A percentile compares a stretch with the other conserved stretches of the same genome.
These are phyloP conservation scores for Tinospora cordifolia DNA, from an alignment of 164 flowering plant genomes.

Conservation along the genomic window DNA sequence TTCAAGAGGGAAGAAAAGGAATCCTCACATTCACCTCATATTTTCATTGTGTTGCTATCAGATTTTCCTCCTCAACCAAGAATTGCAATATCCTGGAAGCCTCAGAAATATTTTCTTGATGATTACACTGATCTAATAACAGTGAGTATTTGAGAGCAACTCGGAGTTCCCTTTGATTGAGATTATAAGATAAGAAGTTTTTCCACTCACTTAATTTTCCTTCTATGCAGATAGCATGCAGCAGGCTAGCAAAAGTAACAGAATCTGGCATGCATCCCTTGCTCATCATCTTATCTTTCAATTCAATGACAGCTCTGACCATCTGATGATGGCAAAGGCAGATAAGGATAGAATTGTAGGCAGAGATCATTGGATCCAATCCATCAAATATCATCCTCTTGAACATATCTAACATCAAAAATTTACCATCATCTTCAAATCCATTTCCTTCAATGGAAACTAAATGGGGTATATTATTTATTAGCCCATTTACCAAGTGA, in stretches of 20 bases:
- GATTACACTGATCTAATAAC: constrained; percentile 34
- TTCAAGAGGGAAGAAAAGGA: not conserved
- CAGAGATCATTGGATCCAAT: constrained; percentile 40
- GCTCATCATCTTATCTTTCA: constrained; percentile 37
- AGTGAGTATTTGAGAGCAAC: constrained; percentile 46
- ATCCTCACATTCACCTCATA: too few relatives aligned
- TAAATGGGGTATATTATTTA: constrained; percentile 17
- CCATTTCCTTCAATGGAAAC: constrained; percentile 17
- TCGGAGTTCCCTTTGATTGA: constrained; percentile 37
- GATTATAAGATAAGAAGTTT: constrained; percentile 28
- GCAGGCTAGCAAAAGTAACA: constrained; percentile 48
- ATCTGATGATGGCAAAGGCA: constrained; percentile 59
- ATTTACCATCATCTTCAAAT: constrained; percentile 19
- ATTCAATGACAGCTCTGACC: constrained; percentile 46
- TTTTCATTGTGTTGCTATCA: constrained; percentile 12
- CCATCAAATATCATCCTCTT: constrained; percentile 50
- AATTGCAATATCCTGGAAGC: constrained; percentile 45
- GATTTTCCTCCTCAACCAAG: constrained; percentile 29
- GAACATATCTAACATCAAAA: constrained; percentile 36
- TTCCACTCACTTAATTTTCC: constrained; percentile 60
- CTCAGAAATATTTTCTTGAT: constrained; percentile 32
- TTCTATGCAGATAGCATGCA: constrained; percentile 56
- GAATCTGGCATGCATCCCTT: constrained; percentile 45
- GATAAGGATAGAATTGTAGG: constrained; percentile 46
- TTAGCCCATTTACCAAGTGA: constrained; percentile 50